Evolutionary conservation across 2,329 filamentous ascomycete species (phyloP), one percentile per base, ranked within the genome.

Genomic region (Penicillium occitanis): DNA sequence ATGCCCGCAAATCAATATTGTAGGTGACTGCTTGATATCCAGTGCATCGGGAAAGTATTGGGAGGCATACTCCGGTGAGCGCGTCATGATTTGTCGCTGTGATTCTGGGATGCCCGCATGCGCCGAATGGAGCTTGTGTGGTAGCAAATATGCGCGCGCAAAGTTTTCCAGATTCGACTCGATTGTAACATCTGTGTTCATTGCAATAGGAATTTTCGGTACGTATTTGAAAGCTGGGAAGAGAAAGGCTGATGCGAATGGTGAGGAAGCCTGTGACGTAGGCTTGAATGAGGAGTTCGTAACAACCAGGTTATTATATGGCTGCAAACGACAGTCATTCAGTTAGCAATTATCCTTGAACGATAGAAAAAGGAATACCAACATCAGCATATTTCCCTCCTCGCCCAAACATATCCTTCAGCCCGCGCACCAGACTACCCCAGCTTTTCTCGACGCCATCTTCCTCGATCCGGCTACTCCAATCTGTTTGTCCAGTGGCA

Each of bases 1-100:
- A 72, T 99, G 95, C 0, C 93, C 92, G 74, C 95, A 99, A 51
- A 97, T 90, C 22, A 98, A 80, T 35, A 99, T 86, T 10, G 79
- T 79, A 0, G 81, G 80, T 1, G 79, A 80, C 44, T 77, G 70
- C n/a, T 91, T 72, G 4, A 93, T 83, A 68, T 93, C 89, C 17
- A 85, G 73, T 8, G 91, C 85, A 66, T 88, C 85, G 11, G 85
- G 80, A 5, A 91, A 88, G 0, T 77, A 69, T 13, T 28, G 37
- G 0, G 73, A 63, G 30, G 82, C 79, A 79, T 80, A 64, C 67
- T 80, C 73, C 73, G 86, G 72, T 80, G 88, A 63, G 76, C 87
- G 68, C 77, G 83, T 77, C 69, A 80, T 72, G 13, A 58, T 17
- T 28, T 61, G 25, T 17, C 33, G 50, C 40, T 67, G 62, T 4